Evolutionary conservation across 306 rosid genomes (phyloP), one percentile per base, ranked within the genome.

Genomic region (Medicago arabica): DNA sequence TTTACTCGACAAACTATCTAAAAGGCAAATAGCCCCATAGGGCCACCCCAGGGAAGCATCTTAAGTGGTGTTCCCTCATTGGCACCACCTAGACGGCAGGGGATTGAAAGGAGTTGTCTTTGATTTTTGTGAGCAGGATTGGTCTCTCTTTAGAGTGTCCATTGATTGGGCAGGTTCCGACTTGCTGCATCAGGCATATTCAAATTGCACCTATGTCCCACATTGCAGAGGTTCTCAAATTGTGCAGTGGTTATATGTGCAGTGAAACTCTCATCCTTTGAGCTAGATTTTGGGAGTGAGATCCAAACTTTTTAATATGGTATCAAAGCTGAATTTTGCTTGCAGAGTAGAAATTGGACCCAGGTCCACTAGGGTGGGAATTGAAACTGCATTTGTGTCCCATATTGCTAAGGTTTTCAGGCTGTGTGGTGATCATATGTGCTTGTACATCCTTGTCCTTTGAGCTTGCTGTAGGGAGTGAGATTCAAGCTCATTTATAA

Each of bases 141-240:
- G 28, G 28, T 55, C 75, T 46, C 57, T 66, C 69, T 43, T 2
- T 53, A 64, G 67, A 62, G 31, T 68, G 70, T 83, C 50, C 57
- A 34, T 44, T 57, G 31, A 15, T 36, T 53, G 66, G 79, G 49
- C 2, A 58, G 71, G 23, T 57, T 62, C 72, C 11, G 28, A 18
- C 60, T 51, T 69, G 69, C 72, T 28, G 47, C 64, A 12, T 38
- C 40, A 15, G 38, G 17, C 69, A 61, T 49, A 49, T 49, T 49
- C 8, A 49, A 21, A 21, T 58, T 58, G 38, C 15, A 21, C 12
- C 18, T 58, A n/a, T 58, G 9, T 21, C 63, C 38, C 63, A 21
- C 38, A 21, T 58, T 58, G 3, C 38, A 23, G 23, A 58, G 64
- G 34, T 57, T 57, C 21, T 21, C 63, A 10, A 14, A 9, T 25